Percentiles rank a stretch among this genome's conserved stretches.
Evolutionary conservation across 1,139 yeast genomes (phyloP).

Genomic region (Yamadazyma dushanensis): DNA sequence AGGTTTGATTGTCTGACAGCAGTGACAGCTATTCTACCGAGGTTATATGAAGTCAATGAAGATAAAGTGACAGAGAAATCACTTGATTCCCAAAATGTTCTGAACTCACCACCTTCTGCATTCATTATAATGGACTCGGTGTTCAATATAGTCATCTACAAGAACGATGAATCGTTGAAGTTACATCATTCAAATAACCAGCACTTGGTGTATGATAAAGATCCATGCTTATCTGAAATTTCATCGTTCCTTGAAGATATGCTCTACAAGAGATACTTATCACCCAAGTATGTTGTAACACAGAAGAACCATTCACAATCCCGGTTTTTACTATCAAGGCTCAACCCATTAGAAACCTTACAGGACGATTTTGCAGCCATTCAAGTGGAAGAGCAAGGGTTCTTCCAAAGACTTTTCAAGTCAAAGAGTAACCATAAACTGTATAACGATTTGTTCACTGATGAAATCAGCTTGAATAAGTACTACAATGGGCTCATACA

Average conservation of each 20-base stretch:
- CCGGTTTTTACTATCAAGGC: slow-evolving; percentile 29
- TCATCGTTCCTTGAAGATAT: slow-evolving; percentile 16
- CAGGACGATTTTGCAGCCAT: slow-evolving; percentile 4
- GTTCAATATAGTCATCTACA: slow-evolving; percentile 28
- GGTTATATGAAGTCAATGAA: slow-evolving; percentile 18
- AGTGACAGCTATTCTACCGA: slow-evolving; percentile 29
- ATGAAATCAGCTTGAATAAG: slow-evolving; percentile 19
- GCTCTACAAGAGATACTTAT: slow-evolving; percentile 8
- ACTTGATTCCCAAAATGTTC: slow-evolving; percentile 21
- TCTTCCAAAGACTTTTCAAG: slow-evolving; percentile 9
- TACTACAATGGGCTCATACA: slow-evolving; percentile 20
- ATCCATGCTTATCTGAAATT: slow-evolving; percentile 14
- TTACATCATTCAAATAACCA: slow-evolving; percentile 38
- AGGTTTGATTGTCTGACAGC: slow-evolving; percentile 20
- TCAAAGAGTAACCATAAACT: background rate
- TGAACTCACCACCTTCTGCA: slow-evolving; percentile 13
- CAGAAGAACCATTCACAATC: slow-evolving; percentile 37
- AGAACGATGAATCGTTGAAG: slow-evolving; percentile 18
- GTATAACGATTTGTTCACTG: slow-evolving; percentile 17
- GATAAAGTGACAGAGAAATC: slow-evolving; percentile 14
- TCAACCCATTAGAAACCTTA: slow-evolving; percentile 22
- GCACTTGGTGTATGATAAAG: slow-evolving; percentile 17
- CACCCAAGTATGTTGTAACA: slow-evolving; percentile 28
- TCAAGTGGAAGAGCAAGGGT: slow-evolving; percentile 6
- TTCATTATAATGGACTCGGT: slow-evolving; percentile 34